phyloP scores from a whole-genome alignment of 768 basidiomycete genomes.

The Calocybe cyanea region DNA sequence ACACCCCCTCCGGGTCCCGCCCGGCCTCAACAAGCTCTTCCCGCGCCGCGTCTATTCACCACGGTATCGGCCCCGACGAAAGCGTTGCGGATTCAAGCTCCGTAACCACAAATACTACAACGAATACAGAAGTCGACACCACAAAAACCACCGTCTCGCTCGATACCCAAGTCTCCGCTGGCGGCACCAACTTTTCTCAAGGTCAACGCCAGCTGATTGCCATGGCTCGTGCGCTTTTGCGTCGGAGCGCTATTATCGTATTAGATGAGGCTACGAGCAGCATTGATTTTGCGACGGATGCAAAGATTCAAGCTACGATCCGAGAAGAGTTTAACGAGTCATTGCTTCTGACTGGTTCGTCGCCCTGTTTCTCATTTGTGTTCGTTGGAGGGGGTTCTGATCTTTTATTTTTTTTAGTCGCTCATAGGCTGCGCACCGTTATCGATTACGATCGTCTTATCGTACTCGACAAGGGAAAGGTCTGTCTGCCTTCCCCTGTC shows the following conservation, averaged over 20 bases:
- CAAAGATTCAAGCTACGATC: slow-evolving; percentile 87
- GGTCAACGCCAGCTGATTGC: slow-evolving; percentile 88
- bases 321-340: slow-evolving; percentile 79
- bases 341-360: slow-evolving; percentile 66
- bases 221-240: slow-evolving; percentile 77
- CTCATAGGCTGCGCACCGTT: slow-evolving; percentile 72
- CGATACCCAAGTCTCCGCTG: slow-evolving; percentile 77
- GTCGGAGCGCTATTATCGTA: slow-evolving; percentile 70
- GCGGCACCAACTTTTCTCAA: slow-evolving; percentile 89
- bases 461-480: slow-evolving; percentile 70
- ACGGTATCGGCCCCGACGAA: slow-evolving; percentile 33
- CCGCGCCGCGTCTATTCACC: slow-evolving; percentile 41
- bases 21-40: slow-evolving; percentile 45
- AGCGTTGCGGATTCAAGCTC: slow-evolving; percentile 35
- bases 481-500: slow-evolving; percentile 16
- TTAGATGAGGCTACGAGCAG: slow-evolving; percentile 84
- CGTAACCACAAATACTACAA: slow-evolving; percentile 33
- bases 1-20: slow-evolving; percentile 46
- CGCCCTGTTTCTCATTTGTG: too few species aligned
- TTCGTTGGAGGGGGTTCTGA: background rate
- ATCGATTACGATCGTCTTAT: slow-evolving; percentile 80
- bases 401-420: slow-evolving; percentile 37
- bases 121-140: slow-evolving; percentile 54
- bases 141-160: slow-evolving; percentile 61
- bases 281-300: slow-evolving; percentile 84